Conservation (phyloP, 495 filamentous ascomycete genomes). For the Aspergillus cavernicola region DNA sequence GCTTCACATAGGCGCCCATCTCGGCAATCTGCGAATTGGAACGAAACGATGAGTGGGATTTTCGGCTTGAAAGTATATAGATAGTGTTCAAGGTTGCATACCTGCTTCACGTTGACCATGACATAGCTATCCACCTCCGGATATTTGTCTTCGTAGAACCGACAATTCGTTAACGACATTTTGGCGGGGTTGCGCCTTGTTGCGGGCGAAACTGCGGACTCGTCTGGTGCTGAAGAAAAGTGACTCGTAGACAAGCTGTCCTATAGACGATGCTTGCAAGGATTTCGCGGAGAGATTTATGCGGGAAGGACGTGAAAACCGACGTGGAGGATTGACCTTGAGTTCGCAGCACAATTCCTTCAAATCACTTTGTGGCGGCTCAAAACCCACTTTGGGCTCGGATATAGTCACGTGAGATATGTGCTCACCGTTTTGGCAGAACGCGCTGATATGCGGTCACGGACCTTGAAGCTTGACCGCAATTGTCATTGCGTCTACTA, state of each 20-base stretch:
- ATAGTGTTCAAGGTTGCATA: conserved; percentile 32
- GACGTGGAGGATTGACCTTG: conserved; percentile 7
- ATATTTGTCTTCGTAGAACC: conserved; percentile 98
- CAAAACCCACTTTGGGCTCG: conserved; percentile 43
- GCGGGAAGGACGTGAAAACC: neutral
- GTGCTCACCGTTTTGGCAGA: conserved; percentile 28
- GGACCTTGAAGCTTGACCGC: neutral
- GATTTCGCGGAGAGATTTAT: neutral
- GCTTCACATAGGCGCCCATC: conserved; percentile 99
- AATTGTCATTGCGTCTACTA: neutral
- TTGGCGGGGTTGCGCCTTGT: conserved; percentile 47
- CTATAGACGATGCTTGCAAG: conserved; percentile 12
- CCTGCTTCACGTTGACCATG: conserved; percentile 98
- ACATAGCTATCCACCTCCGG: conserved; percentile 99
- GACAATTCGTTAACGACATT: conserved; percentile 98
- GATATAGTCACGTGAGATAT: conserved; percentile 23
- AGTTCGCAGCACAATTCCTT: conserved; percentile 33
- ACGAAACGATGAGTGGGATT: conserved; percentile 4
- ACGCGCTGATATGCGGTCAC: neutral
- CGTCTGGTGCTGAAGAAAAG: conserved; percentile 7
- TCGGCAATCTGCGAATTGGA: conserved; percentile 75
- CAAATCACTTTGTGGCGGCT: conserved; percentile 45
- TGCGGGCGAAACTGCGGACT: conserved; percentile 22
- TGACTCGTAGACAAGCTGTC: conserved; percentile 4
- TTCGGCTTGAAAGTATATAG: neutral